Percentiles rank a stretch among this genome's conserved stretches.
phyloP scores from a whole-genome alignment of 2,329 filamentous ascomycete species.

The Claviceps sp. region DNA sequence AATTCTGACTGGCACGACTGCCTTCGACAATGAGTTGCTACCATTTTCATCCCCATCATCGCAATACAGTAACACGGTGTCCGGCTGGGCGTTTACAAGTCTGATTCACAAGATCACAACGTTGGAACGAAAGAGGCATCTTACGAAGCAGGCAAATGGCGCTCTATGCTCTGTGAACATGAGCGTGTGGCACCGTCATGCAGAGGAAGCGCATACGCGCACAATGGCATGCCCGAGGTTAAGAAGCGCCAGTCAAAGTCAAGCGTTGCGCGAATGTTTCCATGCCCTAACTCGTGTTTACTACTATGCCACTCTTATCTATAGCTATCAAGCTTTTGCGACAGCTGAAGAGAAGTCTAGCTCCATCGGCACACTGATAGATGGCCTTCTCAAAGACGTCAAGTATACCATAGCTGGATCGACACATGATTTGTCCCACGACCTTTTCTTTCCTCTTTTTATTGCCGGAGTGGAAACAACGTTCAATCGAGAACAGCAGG shows the following conservation, averaged over 20 bases:
- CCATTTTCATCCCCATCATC: background rate
- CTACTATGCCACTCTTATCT: slow-evolving; percentile 10
- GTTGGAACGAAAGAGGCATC: slow-evolving; percentile 2
- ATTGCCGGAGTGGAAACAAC: slow-evolving; percentile 5
- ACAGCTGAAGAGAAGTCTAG: background rate
- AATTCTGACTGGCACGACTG: slow-evolving; percentile 2
- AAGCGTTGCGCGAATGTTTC: slow-evolving; percentile 6
- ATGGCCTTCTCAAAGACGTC: slow-evolving; percentile 2
- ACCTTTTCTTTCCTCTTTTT: slow-evolving; percentile 7
- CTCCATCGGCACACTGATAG: background rate
- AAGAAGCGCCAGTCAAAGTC: slow-evolving; percentile 1
- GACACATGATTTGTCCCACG: slow-evolving; percentile 4
- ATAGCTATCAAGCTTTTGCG: slow-evolving; percentile 11
- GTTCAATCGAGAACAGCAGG: background rate
- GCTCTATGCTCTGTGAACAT: background rate
- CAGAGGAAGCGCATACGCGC: background rate
- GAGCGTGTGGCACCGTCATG: slow-evolving; percentile 1
- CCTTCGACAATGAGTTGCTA: slow-evolving; percentile 2
- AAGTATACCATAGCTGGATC: slow-evolving; percentile 2
- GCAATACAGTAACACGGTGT: background rate
- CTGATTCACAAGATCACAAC: slow-evolving; percentile 4
- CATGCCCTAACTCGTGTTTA: slow-evolving; percentile 8
- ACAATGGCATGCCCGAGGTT: slow-evolving; percentile 7
- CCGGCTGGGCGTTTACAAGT: slow-evolving; percentile 5
- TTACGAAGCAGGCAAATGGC: background rate